phyloP scores from a whole-genome alignment of 352 stramenopile genomes.

The Chrysophaeum taylorii region DNA sequence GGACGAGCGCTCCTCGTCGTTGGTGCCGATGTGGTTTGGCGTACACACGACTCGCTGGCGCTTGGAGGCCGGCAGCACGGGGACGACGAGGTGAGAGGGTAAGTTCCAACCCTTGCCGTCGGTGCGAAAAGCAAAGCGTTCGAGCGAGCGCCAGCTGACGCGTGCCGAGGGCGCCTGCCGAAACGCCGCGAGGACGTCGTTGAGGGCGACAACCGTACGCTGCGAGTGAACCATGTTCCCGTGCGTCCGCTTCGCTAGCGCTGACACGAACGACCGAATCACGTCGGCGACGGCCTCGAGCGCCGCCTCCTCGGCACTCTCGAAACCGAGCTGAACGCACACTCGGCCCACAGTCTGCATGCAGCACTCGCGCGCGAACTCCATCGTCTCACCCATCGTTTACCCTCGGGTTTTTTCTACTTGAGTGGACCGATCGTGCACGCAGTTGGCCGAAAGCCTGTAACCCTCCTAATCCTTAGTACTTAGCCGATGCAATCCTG shows the following conservation, averaged over 20 bases:
- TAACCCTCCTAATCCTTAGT: no score
- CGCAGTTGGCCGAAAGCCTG: no score
- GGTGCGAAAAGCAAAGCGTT: background rate
- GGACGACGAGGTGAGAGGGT: background rate
- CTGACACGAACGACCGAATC: background rate
- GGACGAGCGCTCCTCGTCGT: background rate
- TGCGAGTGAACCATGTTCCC: background rate
- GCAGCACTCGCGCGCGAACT: constrained; percentile 1
- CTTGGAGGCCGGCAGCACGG: background rate
- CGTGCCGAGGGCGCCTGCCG: background rate
- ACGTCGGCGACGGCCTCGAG: constrained; percentile 9
- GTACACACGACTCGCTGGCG: no score
- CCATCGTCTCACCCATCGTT: no score
- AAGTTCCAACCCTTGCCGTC: background rate
- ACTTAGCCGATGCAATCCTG: no score
- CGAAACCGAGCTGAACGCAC: background rate
- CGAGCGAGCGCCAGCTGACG: background rate
- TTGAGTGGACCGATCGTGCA: no score
- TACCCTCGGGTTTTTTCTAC: no score
- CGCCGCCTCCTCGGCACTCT: background rate
- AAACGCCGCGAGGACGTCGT: constrained; percentile 1
- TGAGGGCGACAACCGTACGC: background rate
- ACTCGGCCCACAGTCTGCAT: background rate
- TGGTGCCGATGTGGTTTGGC: background rate
- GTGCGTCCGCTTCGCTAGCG: background rate